Evolutionary conservation across 2,329 filamentous ascomycete species (phyloP).

Genomic region (Aspergillus piperis): DNA sequence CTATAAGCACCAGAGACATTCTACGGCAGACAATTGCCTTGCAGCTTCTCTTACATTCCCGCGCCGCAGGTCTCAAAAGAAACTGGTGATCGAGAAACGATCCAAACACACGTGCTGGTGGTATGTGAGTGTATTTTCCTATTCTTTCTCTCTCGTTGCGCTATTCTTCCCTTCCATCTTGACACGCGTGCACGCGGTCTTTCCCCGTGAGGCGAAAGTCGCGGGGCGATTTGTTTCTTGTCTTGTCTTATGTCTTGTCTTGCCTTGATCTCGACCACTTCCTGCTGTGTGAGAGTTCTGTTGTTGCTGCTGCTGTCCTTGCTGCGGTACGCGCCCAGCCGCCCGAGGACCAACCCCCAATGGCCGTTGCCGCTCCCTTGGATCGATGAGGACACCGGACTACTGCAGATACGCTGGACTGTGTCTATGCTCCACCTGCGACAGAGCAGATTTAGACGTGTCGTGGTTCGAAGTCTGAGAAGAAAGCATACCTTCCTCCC

Average conservation of each 20-base stretch:
- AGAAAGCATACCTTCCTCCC: not conserved
- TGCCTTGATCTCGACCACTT: not conserved
- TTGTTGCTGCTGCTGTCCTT: conserved; percentile 7
- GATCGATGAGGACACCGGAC: conserved; percentile 12
- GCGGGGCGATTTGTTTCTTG: conserved; percentile 1
- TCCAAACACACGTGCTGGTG: conserved; percentile 24
- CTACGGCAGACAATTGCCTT: conserved; percentile 23
- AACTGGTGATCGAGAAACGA: conserved; percentile 13
- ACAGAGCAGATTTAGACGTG: conserved; percentile 5
- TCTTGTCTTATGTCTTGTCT: conserved; percentile 5
- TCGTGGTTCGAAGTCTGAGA: conserved; percentile 2
- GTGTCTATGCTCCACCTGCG: conserved; percentile 8
- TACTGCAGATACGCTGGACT: conserved; percentile 7
- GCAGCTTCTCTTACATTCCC: conserved; percentile 25
- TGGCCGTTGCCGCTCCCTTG: conserved; percentile 6
- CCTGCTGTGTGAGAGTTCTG: not conserved
- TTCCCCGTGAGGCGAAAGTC: not conserved
- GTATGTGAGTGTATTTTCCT: conserved; percentile 20
- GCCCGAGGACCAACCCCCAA: conserved; percentile 11
- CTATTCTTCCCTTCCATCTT: conserved; percentile 7
- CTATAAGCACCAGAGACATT: conserved; percentile 20
- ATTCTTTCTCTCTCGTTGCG: not conserved
- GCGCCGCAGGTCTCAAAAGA: conserved; percentile 22
- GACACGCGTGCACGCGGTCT: not conserved
- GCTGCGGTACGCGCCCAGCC: conserved; percentile 15